Evolutionary conservation across 306 rosid genomes (phyloP).

Genomic region (Dicorynia guianensis): DNA sequence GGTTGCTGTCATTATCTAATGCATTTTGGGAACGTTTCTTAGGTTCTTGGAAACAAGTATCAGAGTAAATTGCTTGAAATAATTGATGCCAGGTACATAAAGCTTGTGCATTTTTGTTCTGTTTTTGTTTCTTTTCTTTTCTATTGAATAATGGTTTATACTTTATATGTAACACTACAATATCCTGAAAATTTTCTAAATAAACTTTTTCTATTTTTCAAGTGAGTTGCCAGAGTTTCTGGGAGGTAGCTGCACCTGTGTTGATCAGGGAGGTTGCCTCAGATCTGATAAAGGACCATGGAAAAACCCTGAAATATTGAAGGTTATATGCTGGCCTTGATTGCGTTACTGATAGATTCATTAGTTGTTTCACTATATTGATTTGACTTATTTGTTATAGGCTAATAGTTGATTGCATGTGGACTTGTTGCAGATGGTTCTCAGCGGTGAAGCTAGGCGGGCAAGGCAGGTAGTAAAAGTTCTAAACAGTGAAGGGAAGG

Average conservation of each 20-base stretch:
- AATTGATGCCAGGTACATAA: slow-evolving; percentile 82
- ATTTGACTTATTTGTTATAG: slow-evolving; percentile 31
- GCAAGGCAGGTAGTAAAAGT: slow-evolving; percentile 92
- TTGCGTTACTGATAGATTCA: slow-evolving; percentile 32
- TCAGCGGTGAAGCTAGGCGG: slow-evolving; percentile 74
- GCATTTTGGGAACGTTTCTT: slow-evolving; percentile 24
- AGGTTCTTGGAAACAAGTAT: slow-evolving; percentile 99
- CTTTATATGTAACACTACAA: slow-evolving; percentile 17
- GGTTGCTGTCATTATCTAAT: slow-evolving; percentile 35
- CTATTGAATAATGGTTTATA: slow-evolving; percentile 14
- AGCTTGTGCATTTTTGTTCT: background rate
- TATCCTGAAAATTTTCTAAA: slow-evolving; percentile 26
- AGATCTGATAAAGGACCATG: slow-evolving; percentile 98
- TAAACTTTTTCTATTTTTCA: slow-evolving; percentile 46
- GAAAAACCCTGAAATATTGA: slow-evolving; percentile 89
- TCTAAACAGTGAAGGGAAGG: slow-evolving; percentile 86
- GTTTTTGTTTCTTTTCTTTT: background rate
- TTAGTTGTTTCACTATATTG: background rate
- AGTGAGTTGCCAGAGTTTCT: slow-evolving; percentile 98
- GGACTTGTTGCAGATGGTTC: slow-evolving; percentile 75
- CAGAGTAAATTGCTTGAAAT: slow-evolving; percentile 91
- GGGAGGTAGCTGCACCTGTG: slow-evolving; percentile 92
- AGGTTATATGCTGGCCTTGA: slow-evolving; percentile 55
- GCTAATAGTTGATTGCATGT: slow-evolving; percentile 40
- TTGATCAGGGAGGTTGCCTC: slow-evolving; percentile 91